Evolutionary conservation across 1,284 basidiomycete species (phyloP).

Genomic region (Ceratobasidium sp.): DNA sequence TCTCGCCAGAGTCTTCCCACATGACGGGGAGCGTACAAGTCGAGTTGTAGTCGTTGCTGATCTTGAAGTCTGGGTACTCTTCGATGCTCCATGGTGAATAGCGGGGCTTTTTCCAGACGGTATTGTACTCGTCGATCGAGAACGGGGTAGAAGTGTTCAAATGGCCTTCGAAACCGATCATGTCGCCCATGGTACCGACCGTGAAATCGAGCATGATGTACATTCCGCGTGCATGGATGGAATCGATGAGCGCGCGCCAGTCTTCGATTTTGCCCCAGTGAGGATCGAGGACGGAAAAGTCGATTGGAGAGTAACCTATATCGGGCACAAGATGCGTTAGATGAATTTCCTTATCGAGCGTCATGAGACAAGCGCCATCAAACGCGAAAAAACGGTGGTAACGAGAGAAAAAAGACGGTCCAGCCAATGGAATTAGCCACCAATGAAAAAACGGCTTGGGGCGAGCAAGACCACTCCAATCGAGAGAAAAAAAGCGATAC

Average conservation of each 20-base stretch:
- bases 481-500: constrained; percentile 49
- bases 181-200: constrained; percentile 87
- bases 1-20: constrained; percentile 76
- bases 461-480: neutral
- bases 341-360: constrained; percentile 20
- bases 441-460: neutral
- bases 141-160: constrained; percentile 84
- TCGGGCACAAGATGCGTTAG: constrained; percentile 21
- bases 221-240: constrained; percentile 81
- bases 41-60: constrained; percentile 69
- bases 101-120: constrained; percentile 75
- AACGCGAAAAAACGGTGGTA: constrained; percentile 30
- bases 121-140: constrained; percentile 72
- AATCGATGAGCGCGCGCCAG: constrained; percentile 77
- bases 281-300: constrained; percentile 87
- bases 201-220: constrained; percentile 93
- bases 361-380: constrained; percentile 11
- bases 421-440: neutral
- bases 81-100: constrained; percentile 86
- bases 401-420: constrained; percentile 7
- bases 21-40: constrained; percentile 79
- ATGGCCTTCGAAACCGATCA: constrained; percentile 72
- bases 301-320: constrained; percentile 87
- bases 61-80: constrained; percentile 82
- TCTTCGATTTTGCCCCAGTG: constrained; percentile 85